phyloP scores from a whole-genome alignment of 441 rosid genomes.

The Corymbia citriodora region DNA sequence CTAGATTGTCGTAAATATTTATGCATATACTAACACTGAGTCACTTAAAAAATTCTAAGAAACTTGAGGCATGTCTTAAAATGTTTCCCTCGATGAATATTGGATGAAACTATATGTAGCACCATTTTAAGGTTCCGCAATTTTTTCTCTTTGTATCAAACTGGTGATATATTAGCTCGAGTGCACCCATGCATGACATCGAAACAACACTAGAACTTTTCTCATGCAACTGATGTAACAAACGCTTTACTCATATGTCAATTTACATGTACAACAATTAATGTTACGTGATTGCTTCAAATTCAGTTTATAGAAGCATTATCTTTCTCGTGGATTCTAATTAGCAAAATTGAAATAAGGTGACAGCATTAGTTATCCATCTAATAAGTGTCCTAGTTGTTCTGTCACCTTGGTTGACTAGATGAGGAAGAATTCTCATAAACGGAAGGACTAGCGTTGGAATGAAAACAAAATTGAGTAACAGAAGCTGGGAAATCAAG shows the following conservation, averaged over 20 bases:
- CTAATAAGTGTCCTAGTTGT: not conserved
- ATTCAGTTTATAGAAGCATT: not conserved
- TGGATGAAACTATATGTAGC: not conserved
- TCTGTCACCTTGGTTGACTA: not conserved
- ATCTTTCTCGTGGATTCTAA: not conserved
- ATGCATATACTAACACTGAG: not conserved
- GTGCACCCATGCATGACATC: not conserved
- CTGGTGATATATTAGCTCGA: not conserved
- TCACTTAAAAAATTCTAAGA: not conserved
- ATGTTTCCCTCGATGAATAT: not conserved
- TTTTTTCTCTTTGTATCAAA: not conserved
- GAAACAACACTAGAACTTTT: not conserved
- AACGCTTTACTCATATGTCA: not conserved
- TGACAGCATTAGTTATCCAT: not conserved
- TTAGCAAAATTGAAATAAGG: not conserved
- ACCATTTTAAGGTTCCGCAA: not conserved
- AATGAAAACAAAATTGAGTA: not conserved
- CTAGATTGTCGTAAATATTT: not conserved
- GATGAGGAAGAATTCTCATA: not conserved
- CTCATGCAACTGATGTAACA: not conserved
- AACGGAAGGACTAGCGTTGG: not conserved
- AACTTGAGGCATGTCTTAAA: not conserved
- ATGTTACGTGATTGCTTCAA: not conserved
- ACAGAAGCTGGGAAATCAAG: not conserved
- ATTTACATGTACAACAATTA: not conserved